Base-by-base conservation (phyloP, 768 basidiomycete species). In the Auricularia auricula-judae region DNA sequence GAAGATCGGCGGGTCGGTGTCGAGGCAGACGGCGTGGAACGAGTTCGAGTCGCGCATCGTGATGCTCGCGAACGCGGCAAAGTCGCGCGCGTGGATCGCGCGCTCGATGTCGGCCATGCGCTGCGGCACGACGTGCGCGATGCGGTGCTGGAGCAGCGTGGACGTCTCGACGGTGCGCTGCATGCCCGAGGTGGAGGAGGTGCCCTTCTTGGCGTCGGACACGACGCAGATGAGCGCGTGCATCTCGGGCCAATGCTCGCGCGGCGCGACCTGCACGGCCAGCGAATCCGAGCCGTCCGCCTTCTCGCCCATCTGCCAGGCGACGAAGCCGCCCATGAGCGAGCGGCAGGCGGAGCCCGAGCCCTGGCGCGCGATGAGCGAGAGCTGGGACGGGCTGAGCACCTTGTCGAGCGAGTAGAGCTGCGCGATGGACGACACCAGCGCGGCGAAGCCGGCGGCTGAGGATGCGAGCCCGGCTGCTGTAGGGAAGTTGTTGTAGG, bases 41-140 rank as follows among this genome's bases (percentile, higher is more conserved):
- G 93, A 89, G 78, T 99, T 99, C 62, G 93, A 96, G 74, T 99
- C 97, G 61, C 84, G 85, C 93, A 98, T 99, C 23, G 97, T 99
- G 74, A 98, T 84, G 66, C 78, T 77, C 0, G 94, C 97, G 68
- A 99, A 99, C 0, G 84, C 68, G 70, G 93, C 86, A 74, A 99
- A 99, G 76, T 98, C 90, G 68, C 80, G 83, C 1, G 73, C 78
- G 59, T 75, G 72, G 76, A 99, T 98, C 23, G 97, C 96, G 8
- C 80, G 72, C n/a, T 80, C 81, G 72, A 98, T 98, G 39, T 73
- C 81, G 4, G 75, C 74, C 95, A 99, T 98, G 66, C 95, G 85
- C 35, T 80, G 79, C 2, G 95, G 95, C 7, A 99, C 97, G 76
- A 97, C 84, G 65, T 86, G 67, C 64, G 80, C 78, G 79, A 98